Conservation (phyloP, 441 rosid genomes). For the Arabidopsis lyrata region DNA sequence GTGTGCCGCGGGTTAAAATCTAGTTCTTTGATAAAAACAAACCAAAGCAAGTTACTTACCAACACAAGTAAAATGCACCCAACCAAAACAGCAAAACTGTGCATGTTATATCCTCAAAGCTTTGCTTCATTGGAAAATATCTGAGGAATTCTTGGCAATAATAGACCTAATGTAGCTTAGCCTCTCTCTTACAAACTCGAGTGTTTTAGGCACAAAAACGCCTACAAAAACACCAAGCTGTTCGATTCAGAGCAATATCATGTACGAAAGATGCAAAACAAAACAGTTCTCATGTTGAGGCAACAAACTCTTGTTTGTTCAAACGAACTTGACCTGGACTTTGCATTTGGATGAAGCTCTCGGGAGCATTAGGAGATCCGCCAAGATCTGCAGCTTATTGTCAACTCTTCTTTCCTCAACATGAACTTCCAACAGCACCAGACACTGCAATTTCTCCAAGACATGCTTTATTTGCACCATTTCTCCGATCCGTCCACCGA, state of each 20-base stretch:
- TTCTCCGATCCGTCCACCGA: not conserved
- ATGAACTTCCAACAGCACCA: not conserved
- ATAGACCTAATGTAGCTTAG: no score
- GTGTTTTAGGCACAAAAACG: no score
- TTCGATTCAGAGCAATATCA: not conserved
- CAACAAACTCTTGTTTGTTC: not conserved
- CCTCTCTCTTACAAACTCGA: no score
- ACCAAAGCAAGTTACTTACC: no score
- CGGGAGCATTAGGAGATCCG: not conserved
- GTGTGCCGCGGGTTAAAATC: no score
- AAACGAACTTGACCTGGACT: not conserved
- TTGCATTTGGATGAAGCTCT: not conserved
- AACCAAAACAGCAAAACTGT: no score
- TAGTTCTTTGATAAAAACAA: no score
- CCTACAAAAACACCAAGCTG: not conserved
- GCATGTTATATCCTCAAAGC: no score
- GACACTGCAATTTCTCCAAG: not conserved
- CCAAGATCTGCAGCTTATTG: not conserved
- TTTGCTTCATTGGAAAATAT: no score
- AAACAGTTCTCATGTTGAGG: not conserved
- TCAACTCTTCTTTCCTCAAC: not conserved
- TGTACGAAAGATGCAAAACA: no score
- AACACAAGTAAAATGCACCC: no score
- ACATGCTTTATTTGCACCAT: not conserved
- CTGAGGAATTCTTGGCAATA: no score